Conservation (phyloP, 106 monocot genomes). For the Apostasia shenzhenica region DNA sequence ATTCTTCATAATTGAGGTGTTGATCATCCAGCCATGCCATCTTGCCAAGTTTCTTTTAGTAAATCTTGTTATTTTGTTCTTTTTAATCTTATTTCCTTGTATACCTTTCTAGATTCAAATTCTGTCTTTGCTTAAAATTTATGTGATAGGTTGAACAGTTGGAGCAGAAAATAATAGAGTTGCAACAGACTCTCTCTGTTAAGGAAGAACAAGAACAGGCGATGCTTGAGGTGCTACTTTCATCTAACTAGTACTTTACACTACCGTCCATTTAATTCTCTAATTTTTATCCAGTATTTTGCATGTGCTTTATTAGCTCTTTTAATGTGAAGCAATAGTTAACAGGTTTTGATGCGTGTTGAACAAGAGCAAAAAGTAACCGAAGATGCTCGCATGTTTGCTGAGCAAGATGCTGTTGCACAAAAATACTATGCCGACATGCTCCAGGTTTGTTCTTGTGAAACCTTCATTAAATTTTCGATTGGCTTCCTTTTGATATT, state of each 20-base stretch:
- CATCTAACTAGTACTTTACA: neutral
- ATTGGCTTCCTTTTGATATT: no score
- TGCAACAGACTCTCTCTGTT: constrained; percentile 58
- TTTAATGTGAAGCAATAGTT: neutral
- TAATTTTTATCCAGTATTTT: neutral
- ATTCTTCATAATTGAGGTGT: no score
- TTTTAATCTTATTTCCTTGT: no score
- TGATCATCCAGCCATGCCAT: no score
- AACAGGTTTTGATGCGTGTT: constrained; percentile 79
- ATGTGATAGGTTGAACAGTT: constrained; percentile 67
- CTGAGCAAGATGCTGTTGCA: constrained; percentile 76
- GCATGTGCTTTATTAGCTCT: neutral
- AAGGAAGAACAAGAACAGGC: constrained; percentile 91
- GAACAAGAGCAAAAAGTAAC: constrained; percentile 91
- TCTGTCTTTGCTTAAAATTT: constrained; percentile 1
- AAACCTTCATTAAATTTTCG: no score
- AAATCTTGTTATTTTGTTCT: no score
- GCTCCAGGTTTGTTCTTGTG: constrained; percentile 51
- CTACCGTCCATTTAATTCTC: neutral
- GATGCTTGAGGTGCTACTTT: constrained; percentile 61
- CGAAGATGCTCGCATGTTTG: constrained; percentile 78
- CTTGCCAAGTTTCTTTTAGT: no score
- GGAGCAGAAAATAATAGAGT: constrained; percentile 58
- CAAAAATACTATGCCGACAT: constrained; percentile 65
- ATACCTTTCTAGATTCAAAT: neutral